A percentile compares a stretch with the other conserved stretches of the same genome.
phyloP scores from a whole-genome alignment of 768 basidiomycete genomes.

The Phylloporus sp. region DNA sequence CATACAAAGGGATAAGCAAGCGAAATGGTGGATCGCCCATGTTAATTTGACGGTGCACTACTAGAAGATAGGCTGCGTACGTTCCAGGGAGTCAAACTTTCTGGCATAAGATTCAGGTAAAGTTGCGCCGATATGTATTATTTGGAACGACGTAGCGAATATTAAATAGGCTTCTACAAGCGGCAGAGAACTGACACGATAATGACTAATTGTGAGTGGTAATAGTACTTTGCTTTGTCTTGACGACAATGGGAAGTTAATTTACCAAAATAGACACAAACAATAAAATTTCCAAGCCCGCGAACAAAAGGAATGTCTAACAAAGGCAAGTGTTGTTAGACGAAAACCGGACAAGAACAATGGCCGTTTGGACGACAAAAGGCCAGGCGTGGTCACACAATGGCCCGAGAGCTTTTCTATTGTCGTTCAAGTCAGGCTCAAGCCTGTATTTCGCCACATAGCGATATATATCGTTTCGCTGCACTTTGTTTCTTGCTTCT shows the following conservation, averaged over 20 bases:
- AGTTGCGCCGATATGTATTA: no score
- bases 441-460: slow-evolving; percentile 2
- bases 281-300: slow-evolving; percentile 14
- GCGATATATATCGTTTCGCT: slow-evolving; percentile 18
- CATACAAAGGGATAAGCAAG: no score
- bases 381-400: slow-evolving; percentile 1
- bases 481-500: not conserved
- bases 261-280: slow-evolving; percentile 12
- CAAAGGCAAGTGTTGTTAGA: slow-evolving; percentile 21
- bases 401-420: slow-evolving; percentile 8
- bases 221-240: not conserved
- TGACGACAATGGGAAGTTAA: not conserved
- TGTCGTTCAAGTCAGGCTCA: slow-evolving; percentile 14
- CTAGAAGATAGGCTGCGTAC: not conserved
- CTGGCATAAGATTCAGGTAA: no score
- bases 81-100: no score
- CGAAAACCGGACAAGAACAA: slow-evolving; percentile 26
- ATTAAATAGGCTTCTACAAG: no score
- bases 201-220: not conserved
- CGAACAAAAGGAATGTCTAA: slow-evolving; percentile 15
- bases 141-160: no score
- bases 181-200: no score
- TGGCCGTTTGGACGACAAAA: slow-evolving; percentile 23
- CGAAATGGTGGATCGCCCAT: no score
- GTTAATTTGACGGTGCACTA: no score